Base-by-base conservation (phyloP, 306 rosid species). In the Cicer yamashitae region DNA sequence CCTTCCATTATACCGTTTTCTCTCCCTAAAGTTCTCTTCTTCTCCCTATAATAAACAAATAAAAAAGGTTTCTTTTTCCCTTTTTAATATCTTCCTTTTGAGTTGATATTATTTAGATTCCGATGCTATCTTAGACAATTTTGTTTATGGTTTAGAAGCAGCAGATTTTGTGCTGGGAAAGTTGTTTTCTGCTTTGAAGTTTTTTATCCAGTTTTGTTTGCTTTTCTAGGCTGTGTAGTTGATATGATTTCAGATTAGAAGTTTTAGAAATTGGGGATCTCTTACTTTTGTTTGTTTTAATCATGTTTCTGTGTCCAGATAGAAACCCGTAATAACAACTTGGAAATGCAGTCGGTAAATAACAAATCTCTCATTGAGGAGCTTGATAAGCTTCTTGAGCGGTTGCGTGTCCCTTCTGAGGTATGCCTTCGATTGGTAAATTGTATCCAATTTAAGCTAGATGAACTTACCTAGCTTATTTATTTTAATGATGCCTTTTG, bases 311-410 rank as follows among this genome's bases (percentile, higher is more conserved):
- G 54, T 87, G 77, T 73, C 66, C 92, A 94, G 99, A 94, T 94
- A 85, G 99, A 94, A 87, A 89, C 87, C 50, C 97, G 96, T 82
- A 94, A 90, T 73, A 94, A 94, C 91, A 94, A 81, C 82, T 81
- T 94, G 83, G 96, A 90, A 89, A 92, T 84, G 91, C 97, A 91
- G 82, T 91, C 98, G 14, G 98, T 94, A 53, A 94, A 94, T 82
- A 94, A 90, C 83, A 90, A 90, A 86, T 82, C 98, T 73, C 98
- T 94, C 76, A 90, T 94, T 67, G 96, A 81, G 83, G 98, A 94
- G 83, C 96, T 94, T 9, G 98, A 94, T 81, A 90, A 90, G 86
- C 96, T 94, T 81, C 89, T 94, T 65, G 89, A 85, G 81, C 83
- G 93, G 34, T 87, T 92, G 83, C 87, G 84, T 59, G 93, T 94